Evolutionary conservation across 1,284 basidiomycete species (phyloP), one percentile per base, ranked within the genome.

Genomic region (Sporisorium exsertum): DNA sequence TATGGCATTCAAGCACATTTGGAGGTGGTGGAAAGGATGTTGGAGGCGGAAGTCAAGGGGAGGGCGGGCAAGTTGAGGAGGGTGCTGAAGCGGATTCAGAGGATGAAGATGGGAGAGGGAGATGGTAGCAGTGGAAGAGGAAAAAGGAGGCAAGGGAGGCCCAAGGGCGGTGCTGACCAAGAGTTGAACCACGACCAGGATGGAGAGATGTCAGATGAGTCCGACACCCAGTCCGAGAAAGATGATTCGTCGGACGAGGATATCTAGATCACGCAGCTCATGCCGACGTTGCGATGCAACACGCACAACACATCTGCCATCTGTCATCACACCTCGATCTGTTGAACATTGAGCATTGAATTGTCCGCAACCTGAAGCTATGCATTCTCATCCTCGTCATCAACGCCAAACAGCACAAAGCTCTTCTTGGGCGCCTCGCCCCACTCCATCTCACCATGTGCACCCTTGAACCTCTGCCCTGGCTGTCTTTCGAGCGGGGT

Each of bases 381-480:
- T 5, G 32, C 58, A 20, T 49, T 24, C 12, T 72, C 54, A 2
- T 72, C 67, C 8, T 79, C 75, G 42, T 77, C 72, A n/a, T 70
- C 68, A 9, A 80, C 58, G 9, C 68, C 75, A 47, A 69, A 80
- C 13, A 78, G 68, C 12, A 80, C 71, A 45, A 68, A 68, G 10
- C 66, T 62, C 53, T 75, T 74, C n/a, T 71, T 72, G 7, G 78
- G 78, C 16, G 75, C 56, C 3, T 67, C 68, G n/a, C 78, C 75
- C 78, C 78, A 80, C 33, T 78, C 78, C 59, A 80, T 68, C 35
- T 72, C 64, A 9, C 78, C 78, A 32, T 80, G 78, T 3, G 75
- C 78, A 22, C 75, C 72, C n/a, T 50, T 46, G 59, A 68, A 70
- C 18, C 27, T 47, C 54, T 72, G 64, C n/a, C 73, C 64, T 10